phyloP scores from a whole-genome alignment of 2,329 filamentous ascomycete species.

The Talaromyces rugulosus region DNA sequence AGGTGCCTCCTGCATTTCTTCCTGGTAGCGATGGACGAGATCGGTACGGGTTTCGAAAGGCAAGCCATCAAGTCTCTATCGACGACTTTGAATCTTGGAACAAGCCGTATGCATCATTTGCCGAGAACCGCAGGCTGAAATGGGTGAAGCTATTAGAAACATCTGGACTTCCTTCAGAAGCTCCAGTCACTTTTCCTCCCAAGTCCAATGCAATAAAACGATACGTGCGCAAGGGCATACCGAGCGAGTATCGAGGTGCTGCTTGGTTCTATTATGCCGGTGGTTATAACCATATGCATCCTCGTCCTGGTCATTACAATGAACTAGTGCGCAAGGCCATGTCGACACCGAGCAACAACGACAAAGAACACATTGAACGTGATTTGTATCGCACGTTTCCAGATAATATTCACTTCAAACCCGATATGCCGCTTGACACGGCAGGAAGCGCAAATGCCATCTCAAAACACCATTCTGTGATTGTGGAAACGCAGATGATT shows the following conservation, averaged over 20 bases:
- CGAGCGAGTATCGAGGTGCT: slow-evolving; percentile 87
- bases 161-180: slow-evolving; percentile 65
- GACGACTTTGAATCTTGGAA: slow-evolving; percentile 83
- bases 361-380: slow-evolving; percentile 86
- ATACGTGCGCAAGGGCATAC: slow-evolving; percentile 89
- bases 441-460: slow-evolving; percentile 28
- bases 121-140: slow-evolving; percentile 71
- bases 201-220: slow-evolving; percentile 80
- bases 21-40: slow-evolving; percentile 54
- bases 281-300: slow-evolving; percentile 71
- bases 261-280: slow-evolving; percentile 97
- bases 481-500: slow-evolving; percentile 71
- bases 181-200: slow-evolving; percentile 73
- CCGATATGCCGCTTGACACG: slow-evolving; percentile 37
- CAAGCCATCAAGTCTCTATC: slow-evolving; percentile 70
- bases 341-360: slow-evolving; percentile 61
- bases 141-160: slow-evolving; percentile 77
- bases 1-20: slow-evolving; percentile 34
- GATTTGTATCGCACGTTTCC: slow-evolving; percentile 93
- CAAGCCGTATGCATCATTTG: slow-evolving; percentile 66
- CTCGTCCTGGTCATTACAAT: slow-evolving; percentile 73
- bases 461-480: slow-evolving; percentile 29
- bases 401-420: slow-evolving; percentile 88
- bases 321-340: slow-evolving; percentile 65
- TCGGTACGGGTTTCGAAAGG: slow-evolving; percentile 88